A percentile compares a stretch with the other conserved stretches of the same genome.
Evolutionary conservation across 2,329 filamentous ascomycete species (phyloP).

Genomic region (Metarhizium guizhouense): DNA sequence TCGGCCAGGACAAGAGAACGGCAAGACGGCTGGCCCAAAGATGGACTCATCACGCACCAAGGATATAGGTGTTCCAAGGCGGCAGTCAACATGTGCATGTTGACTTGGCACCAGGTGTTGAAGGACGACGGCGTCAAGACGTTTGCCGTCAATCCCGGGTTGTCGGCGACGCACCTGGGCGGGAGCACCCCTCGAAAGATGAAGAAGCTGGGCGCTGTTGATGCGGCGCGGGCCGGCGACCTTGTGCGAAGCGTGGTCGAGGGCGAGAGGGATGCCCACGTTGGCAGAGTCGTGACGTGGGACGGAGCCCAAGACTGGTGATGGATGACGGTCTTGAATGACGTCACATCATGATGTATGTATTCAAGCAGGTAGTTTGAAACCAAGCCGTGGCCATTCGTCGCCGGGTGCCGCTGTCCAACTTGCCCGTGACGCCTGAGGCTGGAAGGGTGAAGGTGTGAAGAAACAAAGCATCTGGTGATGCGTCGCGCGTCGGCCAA

Average conservation of each 20-base stretch:
- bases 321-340: neutral
- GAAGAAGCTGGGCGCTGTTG: constrained; percentile 23
- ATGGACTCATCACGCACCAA: constrained; percentile 30
- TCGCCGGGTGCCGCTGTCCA: no score
- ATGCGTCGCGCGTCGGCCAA: no score
- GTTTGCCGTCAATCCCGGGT: constrained; percentile 37
- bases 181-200: constrained; percentile 18
- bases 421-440: no score
- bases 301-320: constrained; percentile 24
- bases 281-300: constrained; percentile 26
- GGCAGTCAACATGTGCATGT: constrained; percentile 21
- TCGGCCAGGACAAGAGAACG: constrained; percentile 15
- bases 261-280: constrained; percentile 31
- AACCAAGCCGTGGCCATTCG: no score
- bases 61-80: constrained; percentile 18
- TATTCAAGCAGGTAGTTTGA: no score
- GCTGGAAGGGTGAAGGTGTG: no score
- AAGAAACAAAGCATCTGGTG: no score
- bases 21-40: constrained; percentile 38
- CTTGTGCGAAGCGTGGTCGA: constrained; percentile 31
- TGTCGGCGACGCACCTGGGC: constrained; percentile 37
- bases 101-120: constrained; percentile 36
- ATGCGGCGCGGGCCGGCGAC: constrained; percentile 26
- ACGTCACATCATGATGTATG: no score
- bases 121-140: constrained; percentile 41